Conservation (phyloP, 2,329 filamentous ascomycete species). For the Corynespora cassiicola region DNA sequence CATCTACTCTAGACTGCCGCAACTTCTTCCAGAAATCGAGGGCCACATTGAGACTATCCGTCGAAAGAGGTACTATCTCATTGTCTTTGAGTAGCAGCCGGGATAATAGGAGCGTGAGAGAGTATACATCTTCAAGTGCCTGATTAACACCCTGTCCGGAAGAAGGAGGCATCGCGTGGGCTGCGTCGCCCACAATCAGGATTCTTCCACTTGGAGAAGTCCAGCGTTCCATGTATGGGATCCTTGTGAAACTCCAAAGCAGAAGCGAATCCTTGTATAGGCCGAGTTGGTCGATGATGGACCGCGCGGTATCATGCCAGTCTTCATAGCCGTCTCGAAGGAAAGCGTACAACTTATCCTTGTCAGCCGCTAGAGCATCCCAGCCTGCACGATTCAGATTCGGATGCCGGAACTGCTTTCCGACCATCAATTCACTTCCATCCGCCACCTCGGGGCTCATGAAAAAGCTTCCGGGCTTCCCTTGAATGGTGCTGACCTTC, state of each 20-base stretch:
- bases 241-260: too few species aligned
- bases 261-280: too few species aligned
- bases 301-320: slow-evolving; percentile 21
- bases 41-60: too few species aligned
- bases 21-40: too few species aligned
- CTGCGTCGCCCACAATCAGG: slow-evolving; percentile 64
- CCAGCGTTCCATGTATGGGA: too few species aligned
- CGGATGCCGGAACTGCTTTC: slow-evolving; percentile 41
- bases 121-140: slow-evolving; percentile 65
- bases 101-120: too few species aligned
- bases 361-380: slow-evolving; percentile 39
- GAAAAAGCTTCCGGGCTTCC: slow-evolving; percentile 44
- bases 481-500: slow-evolving; percentile 44
- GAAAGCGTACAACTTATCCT: slow-evolving; percentile 20
- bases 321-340: slow-evolving; percentile 12
- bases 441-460: slow-evolving; percentile 45
- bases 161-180: slow-evolving; percentile 62
- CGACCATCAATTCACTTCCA: slow-evolving; percentile 44
- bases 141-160: slow-evolving; percentile 63
- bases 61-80: too few species aligned
- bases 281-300: too few species aligned
- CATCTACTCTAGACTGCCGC: too few species aligned
- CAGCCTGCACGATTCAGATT: slow-evolving; percentile 42
- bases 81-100: too few species aligned
- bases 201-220: too few species aligned